A percentile compares a stretch with the other conserved stretches of the same genome.
Conservation (phyloP, 2,329 filamentous ascomycete genomes). For the Colletotrichum agaves region DNA sequence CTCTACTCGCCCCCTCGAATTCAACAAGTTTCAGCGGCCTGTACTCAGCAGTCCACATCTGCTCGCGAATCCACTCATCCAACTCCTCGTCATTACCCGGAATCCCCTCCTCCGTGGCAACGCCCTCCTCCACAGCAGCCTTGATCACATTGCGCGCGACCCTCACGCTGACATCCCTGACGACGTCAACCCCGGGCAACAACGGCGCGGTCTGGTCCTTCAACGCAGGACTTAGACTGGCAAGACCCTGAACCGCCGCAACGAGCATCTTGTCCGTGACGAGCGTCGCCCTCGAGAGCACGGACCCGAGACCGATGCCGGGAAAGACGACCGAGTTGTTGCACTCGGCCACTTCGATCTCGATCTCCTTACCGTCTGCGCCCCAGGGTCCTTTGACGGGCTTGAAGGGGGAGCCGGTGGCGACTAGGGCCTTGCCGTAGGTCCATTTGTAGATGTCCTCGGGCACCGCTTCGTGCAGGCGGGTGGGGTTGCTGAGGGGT, state of each 20-base stretch:
- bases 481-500: slow-evolving; percentile 86
- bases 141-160: slow-evolving; percentile 82
- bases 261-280: slow-evolving; percentile 85
- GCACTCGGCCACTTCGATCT: slow-evolving; percentile 76
- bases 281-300: slow-evolving; percentile 74
- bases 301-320: slow-evolving; percentile 82
- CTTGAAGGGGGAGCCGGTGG: slow-evolving; percentile 85
- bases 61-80: slow-evolving; percentile 78
- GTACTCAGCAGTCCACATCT: slow-evolving; percentile 84
- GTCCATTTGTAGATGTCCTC: slow-evolving; percentile 83
- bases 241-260: slow-evolving; percentile 79
- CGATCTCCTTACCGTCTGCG: slow-evolving; percentile 53
- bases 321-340: slow-evolving; percentile 91
- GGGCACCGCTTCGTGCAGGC: slow-evolving; percentile 84
- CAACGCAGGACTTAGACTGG: slow-evolving; percentile 76
- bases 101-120: slow-evolving; percentile 74
- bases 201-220: slow-evolving; percentile 71
- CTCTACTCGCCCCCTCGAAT: slow-evolving; percentile 61
- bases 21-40: slow-evolving; percentile 69
- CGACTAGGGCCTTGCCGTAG: slow-evolving; percentile 78
- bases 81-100: slow-evolving; percentile 66
- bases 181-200: slow-evolving; percentile 79
- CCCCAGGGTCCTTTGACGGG: slow-evolving; percentile 73
- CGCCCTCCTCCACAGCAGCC: slow-evolving; percentile 74
- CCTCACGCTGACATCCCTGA: slow-evolving; percentile 79